Evolutionary conservation across 441 rosid species (phyloP).

Genomic region (Populus hybrid): DNA sequence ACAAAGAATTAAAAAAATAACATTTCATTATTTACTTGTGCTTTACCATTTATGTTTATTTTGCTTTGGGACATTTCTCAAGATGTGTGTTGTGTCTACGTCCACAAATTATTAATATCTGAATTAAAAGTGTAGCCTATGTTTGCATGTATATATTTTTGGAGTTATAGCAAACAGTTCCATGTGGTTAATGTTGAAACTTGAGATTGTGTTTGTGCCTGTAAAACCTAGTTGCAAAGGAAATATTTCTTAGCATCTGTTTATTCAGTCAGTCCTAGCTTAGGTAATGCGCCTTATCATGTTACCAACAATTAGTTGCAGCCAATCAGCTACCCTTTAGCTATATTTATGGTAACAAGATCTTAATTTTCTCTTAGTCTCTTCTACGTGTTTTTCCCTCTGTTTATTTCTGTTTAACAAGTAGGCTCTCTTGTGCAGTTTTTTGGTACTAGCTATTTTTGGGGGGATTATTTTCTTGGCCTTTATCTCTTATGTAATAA

Average conservation of each 20-base stretch:
- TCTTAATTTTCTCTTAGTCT: not conserved
- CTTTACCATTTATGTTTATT: not conserved
- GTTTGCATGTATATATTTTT: not conserved
- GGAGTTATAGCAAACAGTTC: not conserved
- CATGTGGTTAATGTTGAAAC: not conserved
- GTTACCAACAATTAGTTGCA: not conserved
- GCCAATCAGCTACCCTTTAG: not conserved
- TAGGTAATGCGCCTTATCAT: not conserved
- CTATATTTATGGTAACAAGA: not conserved
- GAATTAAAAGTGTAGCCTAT: not conserved
- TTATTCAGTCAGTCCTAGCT: not conserved
- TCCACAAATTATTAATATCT: not conserved
- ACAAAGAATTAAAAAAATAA: not conserved
- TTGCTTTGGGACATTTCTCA: not conserved
- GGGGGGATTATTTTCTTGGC: too few relatives aligned
- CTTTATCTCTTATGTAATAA: too few relatives aligned
- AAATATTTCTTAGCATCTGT: not conserved
- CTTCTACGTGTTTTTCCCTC: not conserved
- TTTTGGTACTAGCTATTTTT: too few relatives aligned
- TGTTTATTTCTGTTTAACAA: not conserved
- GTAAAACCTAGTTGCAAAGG: not conserved
- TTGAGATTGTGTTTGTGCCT: not conserved
- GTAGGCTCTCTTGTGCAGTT: not conserved
- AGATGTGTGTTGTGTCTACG: not conserved
- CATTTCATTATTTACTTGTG: not conserved